Conservation (phyloP, 2,329 filamentous ascomycete genomes). For the Calonectria pteridis region DNA sequence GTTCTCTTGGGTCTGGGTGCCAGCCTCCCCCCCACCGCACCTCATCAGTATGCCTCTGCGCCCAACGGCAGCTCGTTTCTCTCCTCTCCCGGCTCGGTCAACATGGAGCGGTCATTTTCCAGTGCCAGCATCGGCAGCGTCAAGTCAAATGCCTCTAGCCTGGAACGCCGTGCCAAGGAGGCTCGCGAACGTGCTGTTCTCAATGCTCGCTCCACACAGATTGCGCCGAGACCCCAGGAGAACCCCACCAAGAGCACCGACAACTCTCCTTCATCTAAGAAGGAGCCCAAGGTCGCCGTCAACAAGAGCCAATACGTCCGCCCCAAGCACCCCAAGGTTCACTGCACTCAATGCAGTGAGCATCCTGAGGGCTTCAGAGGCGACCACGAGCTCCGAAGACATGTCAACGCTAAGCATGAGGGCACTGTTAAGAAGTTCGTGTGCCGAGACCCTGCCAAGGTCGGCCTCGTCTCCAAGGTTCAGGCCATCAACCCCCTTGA, state of each 20-base stretch:
- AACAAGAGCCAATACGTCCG: slow-evolving; percentile 65
- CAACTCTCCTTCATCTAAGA: slow-evolving; percentile 41
- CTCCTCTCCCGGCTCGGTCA: slow-evolving; percentile 44
- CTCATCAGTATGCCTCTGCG: slow-evolving; percentile 48
- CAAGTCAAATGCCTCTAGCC: slow-evolving; percentile 58
- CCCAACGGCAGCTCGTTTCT: slow-evolving; percentile 47
- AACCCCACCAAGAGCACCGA: slow-evolving; percentile 17
- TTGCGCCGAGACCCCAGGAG: slow-evolving; percentile 60
- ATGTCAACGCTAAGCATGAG: slow-evolving; percentile 75
- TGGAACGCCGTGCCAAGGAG: slow-evolving; percentile 62
- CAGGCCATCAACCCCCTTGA: slow-evolving; percentile 73
- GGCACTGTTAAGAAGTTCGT: slow-evolving; percentile 67
- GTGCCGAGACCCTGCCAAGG: slow-evolving; percentile 65
- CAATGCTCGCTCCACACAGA: slow-evolving; percentile 52
- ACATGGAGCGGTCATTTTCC: slow-evolving; percentile 64
- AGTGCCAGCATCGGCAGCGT: slow-evolving; percentile 56
- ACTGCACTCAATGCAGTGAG: slow-evolving; percentile 77
- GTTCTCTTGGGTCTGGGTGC: slow-evolving; percentile 56
- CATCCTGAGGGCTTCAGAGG: slow-evolving; percentile 85
- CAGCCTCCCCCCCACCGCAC: slow-evolving; percentile 39
- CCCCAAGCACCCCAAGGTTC: slow-evolving; percentile 78
- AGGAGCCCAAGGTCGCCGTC: slow-evolving; percentile 58
- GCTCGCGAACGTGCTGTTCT: slow-evolving; percentile 60
- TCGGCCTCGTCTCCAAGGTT: slow-evolving; percentile 56
- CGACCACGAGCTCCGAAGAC: slow-evolving; percentile 83